Conservation (phyloP, 2,329 filamentous ascomycete species). For the Diaporthe citrichinensis region DNA sequence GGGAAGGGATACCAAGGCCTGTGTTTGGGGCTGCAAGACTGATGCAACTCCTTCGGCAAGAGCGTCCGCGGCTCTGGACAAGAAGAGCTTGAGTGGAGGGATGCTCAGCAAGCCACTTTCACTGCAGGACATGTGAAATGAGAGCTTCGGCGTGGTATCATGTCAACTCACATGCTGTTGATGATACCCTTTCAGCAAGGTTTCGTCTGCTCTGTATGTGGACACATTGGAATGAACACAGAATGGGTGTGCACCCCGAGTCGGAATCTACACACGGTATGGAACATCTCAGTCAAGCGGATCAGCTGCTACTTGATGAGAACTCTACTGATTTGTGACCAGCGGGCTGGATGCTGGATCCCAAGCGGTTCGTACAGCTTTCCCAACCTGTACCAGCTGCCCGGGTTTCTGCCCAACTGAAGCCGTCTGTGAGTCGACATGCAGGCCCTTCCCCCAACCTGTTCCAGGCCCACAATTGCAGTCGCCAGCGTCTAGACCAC, state of each 20-base stretch:
- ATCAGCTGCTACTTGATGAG: background rate
- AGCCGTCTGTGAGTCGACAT: background rate
- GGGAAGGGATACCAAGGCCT: too few relatives aligned
- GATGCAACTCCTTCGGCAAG: background rate
- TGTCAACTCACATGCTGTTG: background rate
- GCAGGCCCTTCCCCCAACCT: background rate
- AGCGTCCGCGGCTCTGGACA: background rate
- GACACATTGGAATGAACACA: background rate
- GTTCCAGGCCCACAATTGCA: background rate
- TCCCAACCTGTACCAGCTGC: background rate
- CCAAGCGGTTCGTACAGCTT: slow-evolving; percentile 2
- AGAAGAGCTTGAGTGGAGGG: too few relatives aligned
- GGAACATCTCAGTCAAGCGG: background rate
- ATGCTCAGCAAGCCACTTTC: background rate
- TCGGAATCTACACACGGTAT: background rate
- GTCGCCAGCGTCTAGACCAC: slow-evolving; percentile 4
- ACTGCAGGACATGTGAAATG: background rate
- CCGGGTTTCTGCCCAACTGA: background rate
- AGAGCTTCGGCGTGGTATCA: background rate
- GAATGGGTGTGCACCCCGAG: slow-evolving; percentile 1
- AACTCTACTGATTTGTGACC: background rate
- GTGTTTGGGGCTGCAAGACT: background rate
- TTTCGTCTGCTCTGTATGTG: background rate
- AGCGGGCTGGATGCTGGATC: background rate
- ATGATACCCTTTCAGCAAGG: background rate